Percentiles rank a stretch among this genome's conserved stretches.
Conservation (phyloP, 495 filamentous ascomycete genomes). For the Alectoria sarmentosa region DNA sequence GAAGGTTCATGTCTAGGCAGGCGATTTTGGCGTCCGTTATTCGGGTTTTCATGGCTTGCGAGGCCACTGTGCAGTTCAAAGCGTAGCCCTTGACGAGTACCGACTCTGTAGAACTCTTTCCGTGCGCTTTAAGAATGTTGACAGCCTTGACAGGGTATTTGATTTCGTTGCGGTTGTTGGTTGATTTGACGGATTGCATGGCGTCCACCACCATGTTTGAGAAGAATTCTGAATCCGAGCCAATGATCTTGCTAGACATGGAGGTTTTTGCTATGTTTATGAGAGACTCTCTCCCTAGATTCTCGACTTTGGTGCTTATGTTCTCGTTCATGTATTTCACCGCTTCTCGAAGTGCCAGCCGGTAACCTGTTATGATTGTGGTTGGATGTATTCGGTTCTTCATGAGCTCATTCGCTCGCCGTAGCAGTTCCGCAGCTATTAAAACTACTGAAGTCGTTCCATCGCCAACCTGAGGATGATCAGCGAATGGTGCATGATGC, state of each 20-base stretch:
- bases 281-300: constrained; percentile 79
- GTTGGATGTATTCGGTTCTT: constrained; percentile 99
- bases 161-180: constrained; percentile 78
- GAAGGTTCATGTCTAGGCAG: constrained; percentile 93
- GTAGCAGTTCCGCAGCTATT: constrained; percentile 91
- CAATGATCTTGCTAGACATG: constrained; percentile 99
- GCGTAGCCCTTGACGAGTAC: constrained; percentile 93
- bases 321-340: constrained; percentile 99
- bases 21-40: constrained; percentile 94
- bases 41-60: constrained; percentile 94
- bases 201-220: constrained; percentile 95
- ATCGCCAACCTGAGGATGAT: constrained; percentile 64
- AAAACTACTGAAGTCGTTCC: constrained; percentile 97
- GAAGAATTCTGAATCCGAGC: constrained; percentile 93
- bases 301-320: constrained; percentile 88
- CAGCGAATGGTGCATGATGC: constrained; percentile 18
- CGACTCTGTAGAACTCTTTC: constrained; percentile 84
- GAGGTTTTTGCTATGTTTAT: constrained; percentile 96
- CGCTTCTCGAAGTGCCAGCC: constrained; percentile 89
- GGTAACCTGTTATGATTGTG: constrained; percentile 97
- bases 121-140: constrained; percentile 96
- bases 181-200: constrained; percentile 89
- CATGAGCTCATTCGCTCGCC: constrained; percentile 94
- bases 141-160: constrained; percentile 99
- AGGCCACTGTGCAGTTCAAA: constrained; percentile 97